Base-by-base conservation (phyloP, 2,329 filamentous ascomycete genomes). In the Chaetomium olivaceum region DNA sequence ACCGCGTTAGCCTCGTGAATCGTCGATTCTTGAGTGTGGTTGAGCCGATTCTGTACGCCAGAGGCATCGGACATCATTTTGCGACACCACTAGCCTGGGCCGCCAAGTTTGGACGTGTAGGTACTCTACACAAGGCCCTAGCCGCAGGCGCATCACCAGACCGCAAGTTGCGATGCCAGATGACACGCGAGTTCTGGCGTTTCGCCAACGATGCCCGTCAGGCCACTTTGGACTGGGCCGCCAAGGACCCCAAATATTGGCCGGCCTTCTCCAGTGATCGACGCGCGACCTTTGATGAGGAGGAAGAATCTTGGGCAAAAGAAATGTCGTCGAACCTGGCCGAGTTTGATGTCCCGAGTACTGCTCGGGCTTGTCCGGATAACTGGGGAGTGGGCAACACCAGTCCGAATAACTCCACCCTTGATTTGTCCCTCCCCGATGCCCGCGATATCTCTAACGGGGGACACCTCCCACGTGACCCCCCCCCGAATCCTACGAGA, bases 51-150 rank as follows among this genome's bases (percentile, higher is more conserved):
- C 68, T 71, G 5, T 71, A 72, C 61, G 57, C 61, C 7, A 36
- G 58, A n/a, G 69, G 68, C 3, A 25, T 65, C 12, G 12, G 58
- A 4, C n/a, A n/a, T 3, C 19, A 48, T 27, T 46, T 50, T 6
- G 11, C 56, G n/a, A 56, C 66, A 50, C 71, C 71, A 0, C 54
- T 72, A 39, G 48, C 63, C 19, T 71, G 68, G 68, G 68, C 67
- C 0, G 65, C 69, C 3, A 54, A 61, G 6, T 43, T 50, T 1
- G 69, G 69, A 29, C 23, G 43, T 7, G 43, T 52, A 1, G 51
- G 59, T 23, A 71, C 70, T 2, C 39, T 69, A 19, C 36, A 46
- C 19, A 71, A 71, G 52, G 60, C 61, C 8, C 67, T 72, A 12
- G 66, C 63, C 21, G 64, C 63, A 29, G 70, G 70, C 12, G 60